A percentile compares a stretch with the other conserved stretches of the same genome.
These are phyloP conservation scores for Hypomontagnella submonticulosa DNA, from an alignment of 495 filamentous ascomycete species.

Conservation along the genomic window DNA sequence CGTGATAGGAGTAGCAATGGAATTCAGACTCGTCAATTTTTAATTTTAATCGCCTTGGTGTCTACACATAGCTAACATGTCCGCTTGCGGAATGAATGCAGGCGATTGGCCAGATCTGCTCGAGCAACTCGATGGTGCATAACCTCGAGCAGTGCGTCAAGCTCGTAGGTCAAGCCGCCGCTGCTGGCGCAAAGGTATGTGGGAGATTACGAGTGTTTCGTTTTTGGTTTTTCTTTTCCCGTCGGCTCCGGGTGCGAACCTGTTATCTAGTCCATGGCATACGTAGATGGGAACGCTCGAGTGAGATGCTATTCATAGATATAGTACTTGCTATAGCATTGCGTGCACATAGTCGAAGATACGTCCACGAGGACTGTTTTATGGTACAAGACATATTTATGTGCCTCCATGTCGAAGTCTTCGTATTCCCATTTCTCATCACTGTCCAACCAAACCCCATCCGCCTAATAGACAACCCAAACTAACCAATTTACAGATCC, in stretches of 20 bases:
- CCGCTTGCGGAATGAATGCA: conserved; percentile 43
- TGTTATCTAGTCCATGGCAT: too few relatives aligned
- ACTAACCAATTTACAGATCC: conserved; percentile 61
- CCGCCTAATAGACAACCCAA: not conserved
- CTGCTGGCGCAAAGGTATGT: conserved; percentile 78
- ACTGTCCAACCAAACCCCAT: not conserved
- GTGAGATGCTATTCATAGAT: not conserved
- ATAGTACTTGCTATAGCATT: not conserved
- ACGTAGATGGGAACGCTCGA: not conserved
- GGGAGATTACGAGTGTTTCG: not conserved
- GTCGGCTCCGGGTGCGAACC: too few relatives aligned
- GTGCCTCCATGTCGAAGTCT: too few relatives aligned
- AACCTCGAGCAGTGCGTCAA: conserved; percentile 80
- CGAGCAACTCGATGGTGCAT: conserved; percentile 78
- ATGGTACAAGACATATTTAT: too few relatives aligned
- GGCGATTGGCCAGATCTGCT: conserved; percentile 91
- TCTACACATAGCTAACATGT: conserved; percentile 4
- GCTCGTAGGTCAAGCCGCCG: conserved; percentile 76
- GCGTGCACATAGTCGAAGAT: not conserved
- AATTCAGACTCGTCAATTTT: not conserved
- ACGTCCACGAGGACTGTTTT: too few relatives aligned
- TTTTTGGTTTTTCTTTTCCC: not conserved
- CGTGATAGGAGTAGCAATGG: not conserved
- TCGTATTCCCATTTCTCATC: not conserved
- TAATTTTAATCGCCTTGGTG: too few relatives aligned